Evolutionary conservation across 139 green algal genomes (phyloP).

Genomic region (Haematococcus lacustris): DNA sequence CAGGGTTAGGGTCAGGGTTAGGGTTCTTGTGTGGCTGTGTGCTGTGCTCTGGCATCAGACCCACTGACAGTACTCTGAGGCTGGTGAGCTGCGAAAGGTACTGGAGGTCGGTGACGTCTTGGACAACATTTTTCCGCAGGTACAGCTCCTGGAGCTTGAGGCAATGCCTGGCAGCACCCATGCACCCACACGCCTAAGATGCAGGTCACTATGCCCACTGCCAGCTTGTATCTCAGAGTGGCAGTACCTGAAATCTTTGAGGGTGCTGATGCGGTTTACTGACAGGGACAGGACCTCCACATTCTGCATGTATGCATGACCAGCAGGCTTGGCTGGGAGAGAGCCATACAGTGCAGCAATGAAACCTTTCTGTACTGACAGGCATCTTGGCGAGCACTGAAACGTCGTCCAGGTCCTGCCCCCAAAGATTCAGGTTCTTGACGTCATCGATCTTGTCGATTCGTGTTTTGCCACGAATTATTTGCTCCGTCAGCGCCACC

Average conservation of each 20-base stretch:
- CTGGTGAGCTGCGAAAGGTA: conserved; percentile 25
- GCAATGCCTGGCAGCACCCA: too few relatives aligned
- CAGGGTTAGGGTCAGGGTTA: too few relatives aligned
- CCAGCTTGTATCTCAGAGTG: background rate
- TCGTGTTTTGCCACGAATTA: conserved; percentile 36
- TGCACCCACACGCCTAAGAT: too few relatives aligned
- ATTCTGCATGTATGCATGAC: conserved; percentile 27
- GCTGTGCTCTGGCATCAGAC: too few relatives aligned
- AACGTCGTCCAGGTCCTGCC: conserved; percentile 29
- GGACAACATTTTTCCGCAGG: conserved; percentile 59
- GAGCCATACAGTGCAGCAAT: too few relatives aligned
- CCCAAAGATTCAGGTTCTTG: conserved; percentile 35
- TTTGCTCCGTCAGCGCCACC: conserved; percentile 30
- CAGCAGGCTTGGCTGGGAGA: too few relatives aligned
- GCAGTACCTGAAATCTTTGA: conserved; percentile 36
- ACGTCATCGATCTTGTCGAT: conserved; percentile 36
- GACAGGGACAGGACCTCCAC: conserved; percentile 55
- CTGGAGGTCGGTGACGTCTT: conserved; percentile 40
- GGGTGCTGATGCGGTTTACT: conserved; percentile 46
- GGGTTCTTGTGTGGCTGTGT: too few relatives aligned
- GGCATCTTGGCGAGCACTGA: conserved; percentile 3
- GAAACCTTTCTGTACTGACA: background rate
- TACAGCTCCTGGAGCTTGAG: conserved; percentile 45
- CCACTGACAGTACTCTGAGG: conserved; percentile 48
- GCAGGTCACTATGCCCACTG: too few relatives aligned